Evolutionary conservation across 495 filamentous ascomycete species (phyloP).

Genomic region (Xylaria intraflava): DNA sequence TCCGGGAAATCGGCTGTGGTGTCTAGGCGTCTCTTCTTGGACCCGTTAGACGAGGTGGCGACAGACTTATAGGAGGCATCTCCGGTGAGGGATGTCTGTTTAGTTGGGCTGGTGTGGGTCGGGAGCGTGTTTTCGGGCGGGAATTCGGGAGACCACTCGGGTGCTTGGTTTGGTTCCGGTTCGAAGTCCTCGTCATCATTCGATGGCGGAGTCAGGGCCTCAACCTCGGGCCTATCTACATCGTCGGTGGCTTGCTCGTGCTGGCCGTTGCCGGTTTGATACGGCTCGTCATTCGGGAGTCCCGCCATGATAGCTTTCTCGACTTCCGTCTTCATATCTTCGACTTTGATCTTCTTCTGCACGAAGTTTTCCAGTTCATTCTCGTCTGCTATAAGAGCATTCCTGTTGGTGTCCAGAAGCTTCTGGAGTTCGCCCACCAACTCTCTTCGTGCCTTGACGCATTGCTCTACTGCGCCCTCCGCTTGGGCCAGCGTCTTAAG

Average conservation of each 20-base stretch:
- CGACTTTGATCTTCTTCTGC: constrained; percentile 57
- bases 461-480: constrained; percentile 84
- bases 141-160: constrained; percentile 19
- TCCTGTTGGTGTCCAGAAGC: constrained; percentile 66
- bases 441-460: constrained; percentile 75
- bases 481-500: constrained; percentile 83
- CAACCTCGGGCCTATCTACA: constrained; percentile 64
- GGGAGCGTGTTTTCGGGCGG: constrained; percentile 31
- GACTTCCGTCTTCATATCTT: constrained; percentile 73
- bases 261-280: constrained; percentile 21
- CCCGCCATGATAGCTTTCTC: constrained; percentile 84
- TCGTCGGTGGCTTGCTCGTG: constrained; percentile 40
- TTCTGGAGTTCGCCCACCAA: constrained; percentile 78
- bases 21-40: constrained; percentile 73
- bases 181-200: constrained; percentile 10
- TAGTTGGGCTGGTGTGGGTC: constrained; percentile 29
- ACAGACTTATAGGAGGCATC: constrained; percentile 42
- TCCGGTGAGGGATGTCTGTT: constrained; percentile 45
- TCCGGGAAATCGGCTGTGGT: constrained; percentile 58
- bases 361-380: constrained; percentile 50
- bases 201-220: constrained; percentile 72
- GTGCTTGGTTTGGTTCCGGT: constrained; percentile 11
- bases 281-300: constrained; percentile 42
- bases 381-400: constrained; percentile 62
- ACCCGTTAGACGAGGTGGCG: constrained; percentile 34